phyloP scores from a whole-genome alignment of 2,329 filamentous ascomycete species.

The Achaetomium macrosporum region DNA sequence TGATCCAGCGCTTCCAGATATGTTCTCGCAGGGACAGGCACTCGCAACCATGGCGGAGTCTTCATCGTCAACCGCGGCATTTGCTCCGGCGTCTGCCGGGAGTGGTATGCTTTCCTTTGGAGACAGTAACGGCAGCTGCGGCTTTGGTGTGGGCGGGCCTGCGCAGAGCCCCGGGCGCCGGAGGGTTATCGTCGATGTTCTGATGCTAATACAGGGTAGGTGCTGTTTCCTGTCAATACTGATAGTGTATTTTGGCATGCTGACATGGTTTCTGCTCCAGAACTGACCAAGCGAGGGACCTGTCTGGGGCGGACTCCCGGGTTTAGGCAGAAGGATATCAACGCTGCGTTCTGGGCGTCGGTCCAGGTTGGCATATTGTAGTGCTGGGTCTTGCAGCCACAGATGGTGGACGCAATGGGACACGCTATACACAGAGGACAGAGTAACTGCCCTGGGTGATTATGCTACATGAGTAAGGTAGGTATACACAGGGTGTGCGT shows the following conservation, averaged over 20 bases:
- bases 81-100: background rate
- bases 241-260: background rate
- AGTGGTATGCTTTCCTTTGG: constrained; percentile 1
- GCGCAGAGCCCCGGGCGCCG: background rate
- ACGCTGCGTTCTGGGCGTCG: constrained; percentile 27
- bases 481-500: too few species aligned
- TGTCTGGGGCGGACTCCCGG: constrained; percentile 31
- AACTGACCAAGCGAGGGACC: constrained; percentile 25
- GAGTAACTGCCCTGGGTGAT: too few species aligned
- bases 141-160: background rate
- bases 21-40: background rate
- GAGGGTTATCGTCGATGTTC: constrained; percentile 6
- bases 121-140: background rate
- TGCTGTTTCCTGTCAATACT: background rate
- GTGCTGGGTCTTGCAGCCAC: background rate
- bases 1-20: background rate
- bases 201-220: constrained; percentile 11
- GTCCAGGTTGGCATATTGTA: background rate
- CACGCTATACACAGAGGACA: too few species aligned
- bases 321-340: constrained; percentile 27
- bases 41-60: background rate
- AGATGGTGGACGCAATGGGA: too few species aligned
- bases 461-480: too few species aligned
- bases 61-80: background rate
- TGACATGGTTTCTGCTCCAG: constrained; percentile 15